phyloP scores from a whole-genome alignment of 2,329 filamentous ascomycete species.

The Trichoderma endophyticum region DNA sequence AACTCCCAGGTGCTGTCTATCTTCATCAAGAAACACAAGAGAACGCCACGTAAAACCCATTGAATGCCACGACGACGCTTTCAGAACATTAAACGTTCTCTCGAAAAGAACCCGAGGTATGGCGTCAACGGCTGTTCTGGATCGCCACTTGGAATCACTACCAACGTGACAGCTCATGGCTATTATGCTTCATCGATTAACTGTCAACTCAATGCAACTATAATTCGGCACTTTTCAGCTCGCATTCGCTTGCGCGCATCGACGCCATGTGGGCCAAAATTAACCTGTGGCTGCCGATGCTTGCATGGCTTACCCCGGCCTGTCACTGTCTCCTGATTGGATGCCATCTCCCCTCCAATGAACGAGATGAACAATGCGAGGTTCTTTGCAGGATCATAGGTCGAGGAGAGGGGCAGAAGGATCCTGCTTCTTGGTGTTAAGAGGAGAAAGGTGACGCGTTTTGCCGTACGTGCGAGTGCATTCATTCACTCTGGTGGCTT shows the following conservation, averaged over 20 bases:
- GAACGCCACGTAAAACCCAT: fast-evolving
- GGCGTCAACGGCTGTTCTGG: background rate
- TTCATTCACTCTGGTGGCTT: background rate
- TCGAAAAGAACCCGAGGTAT: background rate
- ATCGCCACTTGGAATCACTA: background rate
- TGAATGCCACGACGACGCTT: background rate
- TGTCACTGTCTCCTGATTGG: background rate
- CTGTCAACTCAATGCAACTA: background rate
- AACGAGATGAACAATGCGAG: background rate
- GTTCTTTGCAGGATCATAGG: background rate
- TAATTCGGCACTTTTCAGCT: background rate
- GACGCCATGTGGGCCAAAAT: constrained; percentile 4
- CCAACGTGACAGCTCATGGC: background rate
- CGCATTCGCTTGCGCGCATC: constrained; percentile 15
- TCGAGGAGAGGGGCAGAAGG: background rate
- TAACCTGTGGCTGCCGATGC: background rate
- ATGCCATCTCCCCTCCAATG: background rate
- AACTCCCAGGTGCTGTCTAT: background rate
- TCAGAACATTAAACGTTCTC: background rate
- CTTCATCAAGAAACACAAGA: background rate
- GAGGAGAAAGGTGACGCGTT: background rate
- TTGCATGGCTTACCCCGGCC: background rate
- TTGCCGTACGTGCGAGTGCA: background rate
- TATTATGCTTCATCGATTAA: background rate
- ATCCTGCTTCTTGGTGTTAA: background rate